Conservation (phyloP, 2,329 filamentous ascomycete genomes). For the Colletotrichum falcatum region DNA sequence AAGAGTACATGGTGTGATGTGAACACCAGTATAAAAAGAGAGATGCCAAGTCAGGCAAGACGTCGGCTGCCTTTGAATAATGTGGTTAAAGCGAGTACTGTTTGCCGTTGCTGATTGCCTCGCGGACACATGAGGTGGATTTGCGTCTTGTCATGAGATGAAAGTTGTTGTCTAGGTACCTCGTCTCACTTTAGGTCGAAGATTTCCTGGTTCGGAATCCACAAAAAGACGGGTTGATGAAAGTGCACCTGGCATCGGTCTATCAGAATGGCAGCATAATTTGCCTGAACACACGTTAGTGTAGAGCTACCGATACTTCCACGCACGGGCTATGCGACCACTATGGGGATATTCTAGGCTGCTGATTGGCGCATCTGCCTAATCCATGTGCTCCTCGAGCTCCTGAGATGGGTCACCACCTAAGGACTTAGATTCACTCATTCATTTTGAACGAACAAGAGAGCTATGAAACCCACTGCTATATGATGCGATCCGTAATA, state of each 20-base stretch:
- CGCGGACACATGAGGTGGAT: slow-evolving; percentile 12
- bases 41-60: slow-evolving; percentile 5
- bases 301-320: not conserved
- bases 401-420: slow-evolving; percentile 5
- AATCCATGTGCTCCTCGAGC: not conserved
- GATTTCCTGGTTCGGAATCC: slow-evolving; percentile 24
- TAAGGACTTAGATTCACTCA: not conserved
- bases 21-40: not conserved
- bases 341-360: not conserved
- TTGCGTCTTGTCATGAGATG: slow-evolving; percentile 8
- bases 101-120: slow-evolving; percentile 21
- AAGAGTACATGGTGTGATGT: slow-evolving; percentile 31
- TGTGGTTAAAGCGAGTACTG: not conserved
- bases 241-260: not conserved
- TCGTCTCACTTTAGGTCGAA: slow-evolving; percentile 10
- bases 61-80: not conserved
- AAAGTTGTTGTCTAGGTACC: slow-evolving; percentile 5
- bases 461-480: not conserved
- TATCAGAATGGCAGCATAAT: not conserved
- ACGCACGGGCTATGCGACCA: not conserved
- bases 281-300: not conserved
- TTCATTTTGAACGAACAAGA: not conserved
- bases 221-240: not conserved
- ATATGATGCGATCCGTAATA: slow-evolving; percentile 9
- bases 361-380: slow-evolving; percentile 4